Base-by-base conservation (phyloP, 768 basidiomycete species). In the Pholiota microspora region DNA sequence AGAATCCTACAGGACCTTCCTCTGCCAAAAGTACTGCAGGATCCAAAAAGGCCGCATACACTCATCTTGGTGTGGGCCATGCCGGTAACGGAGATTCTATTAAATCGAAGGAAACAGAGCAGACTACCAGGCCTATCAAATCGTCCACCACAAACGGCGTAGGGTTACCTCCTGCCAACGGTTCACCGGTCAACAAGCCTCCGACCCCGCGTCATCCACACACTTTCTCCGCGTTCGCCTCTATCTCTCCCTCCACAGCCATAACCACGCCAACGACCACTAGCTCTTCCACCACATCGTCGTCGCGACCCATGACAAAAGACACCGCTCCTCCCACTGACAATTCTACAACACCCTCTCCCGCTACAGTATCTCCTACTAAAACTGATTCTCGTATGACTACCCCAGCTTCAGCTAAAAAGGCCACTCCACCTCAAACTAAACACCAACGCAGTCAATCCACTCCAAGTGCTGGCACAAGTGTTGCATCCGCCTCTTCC, bases 211-310 rank as follows among this genome's bases (percentile, higher is more conserved):
- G 32, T 31, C 40, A 59, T 47, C 58, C 63, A 7, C 63, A 64
- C 38, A 64, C 63, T 12, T 64, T 64, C 36, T 64, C 63, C 7
- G 59, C 63, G 7, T 64, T 64, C 44, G 57, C 63, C 18, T 45
- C 59, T 10, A 51, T 59, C 12, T 28, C 55, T n/a, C 28, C 46
- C 16, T 48, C 29, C 1, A 48, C 47, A 48, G 29, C 29, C 21
- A 16, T 13, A 21, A 25, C 25, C 25, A 40, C 36, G 25, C 27
- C 49, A 51, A 29, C 46, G 15, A 2, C 49, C 12, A 38, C 24
- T 9, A 16, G 25, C 15, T n/a, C 49, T 24, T n/a, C 49, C 18
- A 36, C 36, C 10, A 16, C 18, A 6, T 23, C 16, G 16, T 7
- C 38, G 18, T 40, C 38, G 38, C 38, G 16, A 9, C 38, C 38